A percentile compares a stretch with the other conserved stretches of the same genome.
These are phyloP conservation scores for Quercus cerris DNA, from an alignment of 306 rosid genomes.

Conservation along the genomic window DNA sequence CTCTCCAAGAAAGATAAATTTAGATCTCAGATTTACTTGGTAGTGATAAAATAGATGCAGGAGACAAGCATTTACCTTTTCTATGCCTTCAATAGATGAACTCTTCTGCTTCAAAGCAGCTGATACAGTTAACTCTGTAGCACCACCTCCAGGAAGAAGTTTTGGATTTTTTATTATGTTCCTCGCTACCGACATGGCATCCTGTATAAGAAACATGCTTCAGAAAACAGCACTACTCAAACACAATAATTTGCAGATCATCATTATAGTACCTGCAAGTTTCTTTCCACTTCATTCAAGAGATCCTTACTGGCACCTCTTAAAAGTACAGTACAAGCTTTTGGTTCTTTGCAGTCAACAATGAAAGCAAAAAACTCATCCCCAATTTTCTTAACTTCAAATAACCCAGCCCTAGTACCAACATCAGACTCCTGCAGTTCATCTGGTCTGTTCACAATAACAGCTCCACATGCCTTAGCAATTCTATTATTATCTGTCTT, in stretches of 20 bases:
- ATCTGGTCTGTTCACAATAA: slow-evolving; percentile 90
- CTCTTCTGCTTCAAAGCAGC: slow-evolving; percentile 94
- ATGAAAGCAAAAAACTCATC: slow-evolving; percentile 77
- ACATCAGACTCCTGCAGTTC: slow-evolving; percentile 92
- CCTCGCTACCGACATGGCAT: slow-evolving; percentile 93
- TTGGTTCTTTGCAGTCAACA: slow-evolving; percentile 91
- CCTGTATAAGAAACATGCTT: slow-evolving; percentile 47
- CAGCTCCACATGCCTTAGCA: slow-evolving; percentile 95
- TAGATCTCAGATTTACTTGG: neutral
- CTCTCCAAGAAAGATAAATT: neutral
- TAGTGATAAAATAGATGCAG: neutral
- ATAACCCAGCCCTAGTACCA: slow-evolving; percentile 91
- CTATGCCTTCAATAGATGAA: slow-evolving; percentile 91
- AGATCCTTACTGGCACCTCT: slow-evolving; percentile 96
- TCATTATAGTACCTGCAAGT: slow-evolving; percentile 63
- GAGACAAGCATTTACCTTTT: slow-evolving; percentile 53
- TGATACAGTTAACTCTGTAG: slow-evolving; percentile 91
- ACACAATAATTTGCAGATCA: neutral
- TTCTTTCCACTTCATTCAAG: slow-evolving; percentile 86
- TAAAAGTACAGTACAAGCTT: slow-evolving; percentile 80
- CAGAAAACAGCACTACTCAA: slow-evolving; percentile 19
- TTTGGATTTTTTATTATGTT: slow-evolving; percentile 85
- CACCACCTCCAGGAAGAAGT: slow-evolving; percentile 98
- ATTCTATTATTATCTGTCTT: slow-evolving; percentile 88
- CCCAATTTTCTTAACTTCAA: slow-evolving; percentile 93